Base-by-base conservation (phyloP, 495 filamentous ascomycete species). In the Collariella sp. region DNA sequence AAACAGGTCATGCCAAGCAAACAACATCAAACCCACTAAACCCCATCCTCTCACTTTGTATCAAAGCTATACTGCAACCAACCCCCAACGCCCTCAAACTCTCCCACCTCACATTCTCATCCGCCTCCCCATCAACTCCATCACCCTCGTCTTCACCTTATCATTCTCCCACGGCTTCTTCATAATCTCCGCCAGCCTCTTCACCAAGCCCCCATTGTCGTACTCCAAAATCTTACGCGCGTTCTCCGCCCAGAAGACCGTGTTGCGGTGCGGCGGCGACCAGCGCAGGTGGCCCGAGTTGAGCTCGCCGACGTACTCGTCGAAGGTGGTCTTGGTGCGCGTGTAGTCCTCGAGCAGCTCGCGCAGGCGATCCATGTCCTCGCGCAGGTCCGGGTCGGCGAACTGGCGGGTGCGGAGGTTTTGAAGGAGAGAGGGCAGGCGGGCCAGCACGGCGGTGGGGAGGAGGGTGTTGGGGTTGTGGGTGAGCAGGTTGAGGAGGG, bases 261-360 rank as follows among this genome's bases (percentile, higher is more conserved):
- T 76, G 71, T 87, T 91, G 60, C 89, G 87, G 67, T 98, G 93
- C 3, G 94, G 91, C 34, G 93, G 94, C 9, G 87, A 91, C 93
- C 93, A 98, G 61, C 89, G 83, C 38, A 98, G 78, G 66, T 95
- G 90, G 34, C 93, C 91, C 5, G 87, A 83, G 46, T 87, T 81
- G 33, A 98, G 74, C 71, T 98, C 93, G 40, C 86, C 85, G 12
- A 89, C 86, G 68, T 98, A 98, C 65, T 95, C 84, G 70, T 96
- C 91, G 60, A 98, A 94, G 0, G 91, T 98, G 5, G 94, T 98
- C 72, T 96, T 94, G 35, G 88, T 93, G 66, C 88, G 89, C 58
- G 90, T 91, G 69, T 97, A 96, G 45, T 93, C 90, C 20, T 94
- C 89, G 70, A 97, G 74, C 71, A 91, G 84, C 39, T 85, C 82